Conservation (phyloP, 345 rosid genomes). For the Bruguiera sexangula region DNA sequence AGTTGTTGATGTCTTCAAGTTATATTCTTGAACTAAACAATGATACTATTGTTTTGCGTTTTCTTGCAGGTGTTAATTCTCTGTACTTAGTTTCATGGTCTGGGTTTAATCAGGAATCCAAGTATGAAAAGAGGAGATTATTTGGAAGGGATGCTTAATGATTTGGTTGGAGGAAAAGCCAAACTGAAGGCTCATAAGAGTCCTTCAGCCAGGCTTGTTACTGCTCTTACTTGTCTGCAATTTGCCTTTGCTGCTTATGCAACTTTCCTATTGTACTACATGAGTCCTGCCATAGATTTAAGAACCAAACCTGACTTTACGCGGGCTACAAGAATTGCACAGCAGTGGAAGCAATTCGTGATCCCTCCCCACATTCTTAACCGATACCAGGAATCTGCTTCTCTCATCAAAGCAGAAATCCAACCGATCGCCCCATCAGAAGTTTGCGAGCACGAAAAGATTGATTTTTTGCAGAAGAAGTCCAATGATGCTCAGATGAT, state of each 20-base stretch:
- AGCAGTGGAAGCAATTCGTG: constrained; percentile 65
- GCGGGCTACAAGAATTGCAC: constrained; percentile 83
- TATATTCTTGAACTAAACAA: constrained; percentile 10
- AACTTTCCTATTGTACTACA: constrained; percentile 79
- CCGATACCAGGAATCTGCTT: constrained; percentile 58
- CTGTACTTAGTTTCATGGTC: constrained; percentile 23
- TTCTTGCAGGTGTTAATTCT: constrained; percentile 29
- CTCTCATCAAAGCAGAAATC: constrained; percentile 30
- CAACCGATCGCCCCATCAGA: constrained; percentile 40
- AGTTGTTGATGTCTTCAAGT: no score
- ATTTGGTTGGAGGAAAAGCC: constrained; percentile 51
- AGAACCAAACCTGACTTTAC: constrained; percentile 75
- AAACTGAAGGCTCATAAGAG: constrained; percentile 34
- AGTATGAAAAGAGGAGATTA: constrained; percentile 60
- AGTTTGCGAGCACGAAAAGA: constrained; percentile 84
- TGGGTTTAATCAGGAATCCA: constrained; percentile 66
- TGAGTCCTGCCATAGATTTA: constrained; percentile 81
- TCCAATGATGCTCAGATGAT: constrained; percentile 73
- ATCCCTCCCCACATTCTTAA: constrained; percentile 60
- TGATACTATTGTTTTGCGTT: background rate
- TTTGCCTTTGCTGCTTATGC: constrained; percentile 86
- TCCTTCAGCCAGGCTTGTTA: constrained; percentile 57
- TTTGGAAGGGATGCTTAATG: constrained; percentile 67
- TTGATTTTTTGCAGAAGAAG: constrained; percentile 85
- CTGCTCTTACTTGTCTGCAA: constrained; percentile 72